Evolutionary conservation across 495 filamentous ascomycete species (phyloP).

Genomic region (Penicillium coffeae): DNA sequence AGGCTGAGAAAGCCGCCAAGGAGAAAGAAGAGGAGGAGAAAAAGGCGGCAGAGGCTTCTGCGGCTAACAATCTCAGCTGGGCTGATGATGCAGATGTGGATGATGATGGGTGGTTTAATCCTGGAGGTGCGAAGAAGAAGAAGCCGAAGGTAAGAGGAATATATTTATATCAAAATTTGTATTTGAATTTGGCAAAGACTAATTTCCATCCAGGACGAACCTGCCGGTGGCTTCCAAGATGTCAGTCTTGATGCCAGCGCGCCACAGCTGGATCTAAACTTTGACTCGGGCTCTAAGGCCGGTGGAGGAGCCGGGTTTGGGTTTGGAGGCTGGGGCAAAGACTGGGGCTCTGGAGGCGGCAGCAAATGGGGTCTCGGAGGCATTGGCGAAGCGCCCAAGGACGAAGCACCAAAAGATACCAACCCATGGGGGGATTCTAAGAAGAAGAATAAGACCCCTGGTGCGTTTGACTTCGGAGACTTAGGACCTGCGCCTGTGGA

Average conservation of each 20-base stretch:
- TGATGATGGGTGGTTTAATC: slow-evolving; percentile 34
- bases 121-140: slow-evolving; percentile 48
- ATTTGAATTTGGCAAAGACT: too few relatives aligned
- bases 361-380: slow-evolving; percentile 31
- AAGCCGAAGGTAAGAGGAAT: slow-evolving; percentile 48
- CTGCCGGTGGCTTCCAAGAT: slow-evolving; percentile 41
- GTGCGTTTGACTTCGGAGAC: slow-evolving; percentile 46
- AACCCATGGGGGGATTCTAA: slow-evolving; percentile 42
- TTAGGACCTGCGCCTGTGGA: slow-evolving; percentile 29
- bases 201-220: slow-evolving; percentile 17
- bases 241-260: slow-evolving; percentile 39
- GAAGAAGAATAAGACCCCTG: slow-evolving; percentile 31
- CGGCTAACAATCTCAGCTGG: slow-evolving; percentile 41
- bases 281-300: slow-evolving; percentile 33
- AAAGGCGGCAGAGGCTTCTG: slow-evolving; percentile 32
- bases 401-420: slow-evolving; percentile 31
- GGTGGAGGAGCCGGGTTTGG: slow-evolving; percentile 29
- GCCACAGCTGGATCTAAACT: slow-evolving; percentile 45
- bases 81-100: slow-evolving; percentile 33
- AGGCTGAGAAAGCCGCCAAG: slow-evolving; percentile 29
- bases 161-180: too few relatives aligned
- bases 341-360: slow-evolving; percentile 34
- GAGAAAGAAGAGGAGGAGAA: slow-evolving; percentile 36
- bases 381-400: slow-evolving; percentile 29
- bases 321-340: slow-evolving; percentile 45